Evolutionary conservation across 2,329 filamentous ascomycete species (phyloP), one percentile per base, ranked within the genome.

Genomic region (Bipolaris sorokiniana): DNA sequence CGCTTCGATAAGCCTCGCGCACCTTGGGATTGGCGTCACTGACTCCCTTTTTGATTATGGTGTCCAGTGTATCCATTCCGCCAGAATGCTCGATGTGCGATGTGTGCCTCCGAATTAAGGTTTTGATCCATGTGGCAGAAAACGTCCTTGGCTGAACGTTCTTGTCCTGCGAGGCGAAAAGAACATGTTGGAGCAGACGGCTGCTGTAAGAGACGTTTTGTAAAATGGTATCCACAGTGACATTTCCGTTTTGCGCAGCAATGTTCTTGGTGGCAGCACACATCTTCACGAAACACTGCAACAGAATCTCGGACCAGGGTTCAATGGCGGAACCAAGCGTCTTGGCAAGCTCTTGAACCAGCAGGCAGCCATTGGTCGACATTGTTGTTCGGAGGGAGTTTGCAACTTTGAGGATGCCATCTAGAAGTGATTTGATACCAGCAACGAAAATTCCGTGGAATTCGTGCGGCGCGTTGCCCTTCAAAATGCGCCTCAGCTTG

Each of bases 211-310:
- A 89, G 28, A 90, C 89, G 66, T 89, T 88, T 61, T 87, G 85
- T 62, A 98, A 85, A 50, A 99, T 88, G 18, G 83, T 86, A 64
- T 95, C 89, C n/a, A 97, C 88, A 0, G 90, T 91, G 15, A 81
- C 76, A 70, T 96, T 93, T 50, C 91, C 94, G 62, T 90, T 88
- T 69, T 96, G 89, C 0, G 92, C 92, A 55, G 86, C 88, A 65
- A 99, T 97, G 76, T 96, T 96, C 78, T 99, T 99, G 46, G 94
- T 96, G 22, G 88, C 88, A 9, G 88, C 91, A 64, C 90, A 93
- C 62, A 97, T 85, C 77, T 97, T 97, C 79, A 98, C 87, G 67
- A 97, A 86, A 26, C 87, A 89, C 71, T 97, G 92, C 78, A 98
- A 86, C 20, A 97, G 82, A 48, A 97, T 86, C 77, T 98, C 94